Evolutionary conservation across 306 rosid genomes (phyloP), one percentile per base, ranked within the genome.

Genomic region (Cucumis cinereus): DNA sequence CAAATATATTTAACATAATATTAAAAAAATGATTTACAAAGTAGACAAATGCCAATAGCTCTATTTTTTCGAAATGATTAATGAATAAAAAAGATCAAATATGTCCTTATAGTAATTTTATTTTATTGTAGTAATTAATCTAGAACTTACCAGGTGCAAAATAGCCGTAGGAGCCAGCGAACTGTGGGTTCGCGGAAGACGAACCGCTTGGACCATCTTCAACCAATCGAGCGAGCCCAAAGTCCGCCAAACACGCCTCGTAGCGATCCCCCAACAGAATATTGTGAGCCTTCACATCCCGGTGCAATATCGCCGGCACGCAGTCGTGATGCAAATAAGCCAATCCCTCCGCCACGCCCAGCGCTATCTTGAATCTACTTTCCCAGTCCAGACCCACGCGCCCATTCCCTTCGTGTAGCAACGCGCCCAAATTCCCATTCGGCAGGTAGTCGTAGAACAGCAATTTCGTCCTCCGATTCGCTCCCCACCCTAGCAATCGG

Each of bases 151-250:
- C 99, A 0, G 99, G 99, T 53, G 99, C 97, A 86, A 94, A 84
- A 81, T 94, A 94, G 84, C 99, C 99, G 77, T 89, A 94, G 20
- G 99, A 92, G 6, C 99, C 99, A 0, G 99, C 96, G 55, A 94
- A 87, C 60, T 91, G 93, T 5, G 93, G 97, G 77, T 84, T 85
- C 16, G 86, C 80, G 0, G 93, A 82, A 69, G 91, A 90, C 2
- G 97, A 83, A 73, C 84, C 80, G 30, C 63, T 81, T 2, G 43
- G 75, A 71, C 84, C 85, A 2, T 90, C 96, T 60, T 94, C 98
- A 2, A 91, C 89, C 78, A 91, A 77, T 23, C 93, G 82, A 13
- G 98, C 98, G 17, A 94, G 84, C 30, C 98, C 98, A 43, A 94
- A 94, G 78, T 94, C 98, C 5, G 98, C 98, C 84, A 94, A 82